Conservation (phyloP, 2,329 filamentous ascomycete genomes). For the Trichoderma asperellum region DNA sequence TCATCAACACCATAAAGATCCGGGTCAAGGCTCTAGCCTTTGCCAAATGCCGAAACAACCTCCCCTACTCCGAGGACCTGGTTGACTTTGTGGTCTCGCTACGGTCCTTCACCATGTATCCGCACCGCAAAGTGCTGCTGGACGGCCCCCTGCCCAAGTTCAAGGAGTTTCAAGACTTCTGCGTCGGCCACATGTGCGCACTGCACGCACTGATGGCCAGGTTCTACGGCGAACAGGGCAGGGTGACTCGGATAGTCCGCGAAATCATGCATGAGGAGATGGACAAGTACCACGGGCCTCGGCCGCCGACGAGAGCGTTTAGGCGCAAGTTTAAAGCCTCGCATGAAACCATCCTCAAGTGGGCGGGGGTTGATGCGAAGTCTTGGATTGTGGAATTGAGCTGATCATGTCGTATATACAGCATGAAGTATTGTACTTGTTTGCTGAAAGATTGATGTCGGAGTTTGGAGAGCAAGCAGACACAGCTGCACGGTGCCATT, state of each 20-base stretch:
- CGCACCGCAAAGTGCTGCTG: background rate
- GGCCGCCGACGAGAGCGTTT: slow-evolving; percentile 10
- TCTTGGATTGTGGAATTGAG: slow-evolving; percentile 8
- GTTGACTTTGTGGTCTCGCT: slow-evolving; percentile 18
- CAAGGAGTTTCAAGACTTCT: slow-evolving; percentile 14
- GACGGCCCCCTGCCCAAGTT: background rate
- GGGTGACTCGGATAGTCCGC: background rate
- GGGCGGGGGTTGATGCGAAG: slow-evolving; percentile 15
- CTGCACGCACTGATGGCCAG: background rate
- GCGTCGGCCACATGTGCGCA: slow-evolving; percentile 8
- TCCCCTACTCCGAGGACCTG: slow-evolving; percentile 19
- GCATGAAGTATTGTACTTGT: no score
- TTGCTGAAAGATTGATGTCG: background rate
- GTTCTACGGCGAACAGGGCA: background rate
- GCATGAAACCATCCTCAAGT: slow-evolving; percentile 10
- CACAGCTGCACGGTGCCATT: background rate
- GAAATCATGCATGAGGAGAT: background rate
- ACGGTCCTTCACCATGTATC: background rate
- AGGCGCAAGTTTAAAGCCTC: slow-evolving; percentile 17
- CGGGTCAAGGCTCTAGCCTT: background rate
- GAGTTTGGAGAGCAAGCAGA: background rate
- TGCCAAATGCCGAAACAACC: background rate
- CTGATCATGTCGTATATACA: background rate
- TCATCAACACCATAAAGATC: slow-evolving; percentile 1
- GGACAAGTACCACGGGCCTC: slow-evolving; percentile 1